phyloP scores from a whole-genome alignment of 1,284 basidiomycete genomes.

The Sanghuangporus baumii region DNA sequence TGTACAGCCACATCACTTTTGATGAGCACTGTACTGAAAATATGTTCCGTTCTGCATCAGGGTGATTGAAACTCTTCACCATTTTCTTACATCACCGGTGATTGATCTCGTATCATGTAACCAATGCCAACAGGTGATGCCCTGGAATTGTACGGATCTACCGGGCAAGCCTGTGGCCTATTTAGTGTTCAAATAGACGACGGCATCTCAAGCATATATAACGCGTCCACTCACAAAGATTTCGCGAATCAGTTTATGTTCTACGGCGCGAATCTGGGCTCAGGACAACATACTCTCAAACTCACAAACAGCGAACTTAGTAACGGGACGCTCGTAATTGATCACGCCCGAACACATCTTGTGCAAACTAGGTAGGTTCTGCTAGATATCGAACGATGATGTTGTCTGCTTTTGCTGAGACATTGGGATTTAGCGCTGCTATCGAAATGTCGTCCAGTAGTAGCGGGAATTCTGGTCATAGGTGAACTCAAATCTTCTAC shows the following conservation, averaged over 20 bases:
- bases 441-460: neutral
- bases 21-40: neutral
- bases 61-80: slow-evolving; percentile 18
- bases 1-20: neutral
- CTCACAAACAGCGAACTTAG: slow-evolving; percentile 4
- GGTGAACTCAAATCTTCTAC: neutral
- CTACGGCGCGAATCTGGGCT: slow-evolving; percentile 30
- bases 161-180: slow-evolving; percentile 31
- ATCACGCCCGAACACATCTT: neutral
- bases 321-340: slow-evolving; percentile 5
- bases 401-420: neutral
- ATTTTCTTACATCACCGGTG: slow-evolving; percentile 16
- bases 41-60: neutral
- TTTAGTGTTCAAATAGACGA: slow-evolving; percentile 34
- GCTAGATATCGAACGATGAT: neutral
- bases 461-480: neutral
- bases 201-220: slow-evolving; percentile 24
- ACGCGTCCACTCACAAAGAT: slow-evolving; percentile 28
- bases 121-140: slow-evolving; percentile 27
- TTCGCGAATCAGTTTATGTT: slow-evolving; percentile 33
- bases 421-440: neutral
- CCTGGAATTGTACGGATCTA: slow-evolving; percentile 35
- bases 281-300: slow-evolving; percentile 8
- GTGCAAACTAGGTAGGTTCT: neutral
- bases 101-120: neutral